These are phyloP conservation scores for Eurotiales sp. DNA, from an alignment of 2,329 filamentous ascomycete species.

Conservation along the genomic window DNA sequence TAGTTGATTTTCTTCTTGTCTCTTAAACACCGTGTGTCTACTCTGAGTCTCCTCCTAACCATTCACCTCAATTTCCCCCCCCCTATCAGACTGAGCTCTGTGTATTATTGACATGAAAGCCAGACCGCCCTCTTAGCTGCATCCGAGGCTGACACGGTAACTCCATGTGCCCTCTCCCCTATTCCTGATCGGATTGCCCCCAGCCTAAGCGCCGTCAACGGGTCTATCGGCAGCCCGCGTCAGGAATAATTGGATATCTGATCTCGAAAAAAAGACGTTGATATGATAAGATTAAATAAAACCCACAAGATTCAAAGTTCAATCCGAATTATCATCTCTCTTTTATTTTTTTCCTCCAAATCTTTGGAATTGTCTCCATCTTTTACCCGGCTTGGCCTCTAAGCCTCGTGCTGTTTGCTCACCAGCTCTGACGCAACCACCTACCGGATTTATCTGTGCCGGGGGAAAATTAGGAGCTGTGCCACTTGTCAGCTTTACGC, in stretches of 20 bases:
- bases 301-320: neutral
- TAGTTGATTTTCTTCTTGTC: too few relatives aligned
- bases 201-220: slow-evolving; percentile 7
- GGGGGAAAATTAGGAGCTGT: neutral
- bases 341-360: neutral
- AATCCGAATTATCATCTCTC: neutral
- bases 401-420: neutral
- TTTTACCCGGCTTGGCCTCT: neutral
- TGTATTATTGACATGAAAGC: neutral
- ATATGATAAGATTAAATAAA: slow-evolving; percentile 4
- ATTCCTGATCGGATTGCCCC: too few relatives aligned
- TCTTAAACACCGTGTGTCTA: too few relatives aligned
- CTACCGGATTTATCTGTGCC: neutral
- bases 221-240: slow-evolving; percentile 5
- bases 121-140: neutral
- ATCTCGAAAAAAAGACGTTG: slow-evolving; percentile 8
- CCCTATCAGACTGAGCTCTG: too few relatives aligned
- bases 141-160: neutral
- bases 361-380: neutral
- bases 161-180: too few relatives aligned
- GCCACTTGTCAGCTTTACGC: slow-evolving; percentile 12
- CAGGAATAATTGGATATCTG: slow-evolving; percentile 14
- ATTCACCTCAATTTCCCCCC: too few relatives aligned
- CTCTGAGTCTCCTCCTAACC: too few relatives aligned
- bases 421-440: neutral